phyloP scores from a whole-genome alignment of 2,329 filamentous ascomycete genomes.

The Exophiala sideris region DNA sequence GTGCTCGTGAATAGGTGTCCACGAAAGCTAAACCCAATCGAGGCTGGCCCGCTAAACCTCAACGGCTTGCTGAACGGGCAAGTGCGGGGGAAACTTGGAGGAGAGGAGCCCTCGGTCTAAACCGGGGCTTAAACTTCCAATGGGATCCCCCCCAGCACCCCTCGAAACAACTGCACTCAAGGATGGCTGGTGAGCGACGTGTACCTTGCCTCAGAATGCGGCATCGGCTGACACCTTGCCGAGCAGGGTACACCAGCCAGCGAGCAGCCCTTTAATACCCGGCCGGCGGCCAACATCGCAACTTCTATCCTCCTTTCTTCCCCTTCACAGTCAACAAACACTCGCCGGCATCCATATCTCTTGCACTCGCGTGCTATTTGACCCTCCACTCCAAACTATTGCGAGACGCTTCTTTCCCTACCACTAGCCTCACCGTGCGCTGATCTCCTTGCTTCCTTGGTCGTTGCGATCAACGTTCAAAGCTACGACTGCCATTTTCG shows the following conservation, averaged over 20 bases:
- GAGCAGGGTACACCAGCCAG: neutral
- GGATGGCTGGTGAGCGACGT: too few species aligned
- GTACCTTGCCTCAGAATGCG: neutral
- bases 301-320: neutral
- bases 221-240: neutral
- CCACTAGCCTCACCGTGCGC: neutral
- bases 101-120: neutral
- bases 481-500: neutral
- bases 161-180: neutral
- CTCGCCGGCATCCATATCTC: neutral
- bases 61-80: neutral
- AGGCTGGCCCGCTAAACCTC: too few species aligned
- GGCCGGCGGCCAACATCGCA: neutral
- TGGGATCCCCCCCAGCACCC: neutral
- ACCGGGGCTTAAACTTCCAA: neutral
- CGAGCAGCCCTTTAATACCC: neutral
- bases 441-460: neutral
- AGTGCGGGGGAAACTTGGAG: conserved; percentile 1
- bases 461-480: neutral
- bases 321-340: neutral
- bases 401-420: neutral
- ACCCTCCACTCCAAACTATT: neutral
- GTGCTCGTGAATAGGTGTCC: too few species aligned
- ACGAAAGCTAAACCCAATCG: too few species aligned
- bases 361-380: neutral